Conservation (phyloP, 2,329 filamentous ascomycete genomes). For the Purpureocillium lavendulum region DNA sequence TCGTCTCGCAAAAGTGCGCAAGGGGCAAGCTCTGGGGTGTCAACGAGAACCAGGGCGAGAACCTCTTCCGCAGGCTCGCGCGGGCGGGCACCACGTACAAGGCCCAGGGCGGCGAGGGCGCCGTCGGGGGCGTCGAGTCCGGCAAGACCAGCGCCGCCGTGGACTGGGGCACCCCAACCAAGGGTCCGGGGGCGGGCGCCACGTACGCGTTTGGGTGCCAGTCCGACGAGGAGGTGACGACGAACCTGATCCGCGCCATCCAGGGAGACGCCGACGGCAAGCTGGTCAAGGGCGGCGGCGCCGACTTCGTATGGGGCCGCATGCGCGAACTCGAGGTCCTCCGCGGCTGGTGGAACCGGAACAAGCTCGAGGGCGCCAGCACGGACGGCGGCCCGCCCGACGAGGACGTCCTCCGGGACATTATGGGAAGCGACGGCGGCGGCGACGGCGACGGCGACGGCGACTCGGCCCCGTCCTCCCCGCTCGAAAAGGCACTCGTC, state of each 20-base stretch:
- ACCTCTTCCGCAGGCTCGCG: constrained; percentile 76
- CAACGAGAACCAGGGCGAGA: constrained; percentile 70
- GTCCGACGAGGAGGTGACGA: constrained; percentile 50
- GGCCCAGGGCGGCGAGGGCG: constrained; percentile 48
- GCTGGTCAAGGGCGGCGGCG: constrained; percentile 49
- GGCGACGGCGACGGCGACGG: constrained; percentile 9
- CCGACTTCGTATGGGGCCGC: constrained; percentile 60
- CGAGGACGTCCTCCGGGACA: constrained; percentile 5
- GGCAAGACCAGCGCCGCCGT: constrained; percentile 66
- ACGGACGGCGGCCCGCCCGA: constrained; percentile 26
- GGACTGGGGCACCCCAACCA: constrained; percentile 77
- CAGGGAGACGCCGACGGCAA: constrained; percentile 48
- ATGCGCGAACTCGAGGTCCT: constrained; percentile 57
- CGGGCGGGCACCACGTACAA: constrained; percentile 55
- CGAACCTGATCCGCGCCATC: constrained; percentile 48
- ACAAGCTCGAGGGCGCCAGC: constrained; percentile 30
- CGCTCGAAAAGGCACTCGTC: constrained; percentile 37
- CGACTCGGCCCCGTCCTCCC: constrained; percentile 7
- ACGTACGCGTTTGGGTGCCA: constrained; percentile 48
- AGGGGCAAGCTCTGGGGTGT: constrained; percentile 83
- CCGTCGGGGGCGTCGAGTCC: constrained; percentile 44
- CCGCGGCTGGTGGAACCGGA: constrained; percentile 60
- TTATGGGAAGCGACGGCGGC: not conserved
- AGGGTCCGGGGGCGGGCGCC: constrained; percentile 47
- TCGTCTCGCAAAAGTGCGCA: constrained; percentile 93